These are phyloP conservation scores for Mycena polygramma DNA, from an alignment of 768 basidiomycete genomes.

Conservation along the genomic window DNA sequence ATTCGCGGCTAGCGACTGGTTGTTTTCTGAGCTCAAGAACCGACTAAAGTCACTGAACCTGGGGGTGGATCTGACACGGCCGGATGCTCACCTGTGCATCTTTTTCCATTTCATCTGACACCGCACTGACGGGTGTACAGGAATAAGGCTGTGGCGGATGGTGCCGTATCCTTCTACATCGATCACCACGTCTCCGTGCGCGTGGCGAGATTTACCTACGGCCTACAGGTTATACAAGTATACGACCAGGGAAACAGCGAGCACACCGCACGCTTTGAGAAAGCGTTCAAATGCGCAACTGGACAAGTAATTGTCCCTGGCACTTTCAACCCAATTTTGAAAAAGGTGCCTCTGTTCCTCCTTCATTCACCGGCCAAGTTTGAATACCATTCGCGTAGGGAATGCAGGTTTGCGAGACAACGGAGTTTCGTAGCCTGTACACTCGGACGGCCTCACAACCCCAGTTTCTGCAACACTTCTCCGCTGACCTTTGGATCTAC, in stretches of 20 bases:
- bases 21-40: conserved; percentile 57
- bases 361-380: too few relatives aligned
- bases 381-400: conserved; percentile 40
- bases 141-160: conserved; percentile 35
- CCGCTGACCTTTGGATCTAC: conserved; percentile 17
- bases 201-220: conserved; percentile 24
- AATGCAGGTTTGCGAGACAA: conserved; percentile 43
- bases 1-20: conserved; percentile 64
- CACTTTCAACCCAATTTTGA: conserved; percentile 9
- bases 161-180: conserved; percentile 34
- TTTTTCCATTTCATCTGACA: neutral
- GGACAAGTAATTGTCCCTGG: neutral
- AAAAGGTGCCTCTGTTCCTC: neutral
- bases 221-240: neutral
- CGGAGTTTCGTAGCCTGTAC: conserved; percentile 14
- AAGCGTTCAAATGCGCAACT: neutral
- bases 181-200: conserved; percentile 31
- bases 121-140: neutral
- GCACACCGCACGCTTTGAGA: neutral
- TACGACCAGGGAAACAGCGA: conserved; percentile 12
- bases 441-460: neutral
- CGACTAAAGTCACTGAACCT: conserved; percentile 43
- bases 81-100: conserved; percentile 62
- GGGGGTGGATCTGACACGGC: conserved; percentile 54
- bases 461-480: neutral